Percentiles rank a stretch among this genome's conserved stretches.
Evolutionary conservation across 768 basidiomycete genomes (phyloP).

Genomic region (Flagelloscypha sp.): DNA sequence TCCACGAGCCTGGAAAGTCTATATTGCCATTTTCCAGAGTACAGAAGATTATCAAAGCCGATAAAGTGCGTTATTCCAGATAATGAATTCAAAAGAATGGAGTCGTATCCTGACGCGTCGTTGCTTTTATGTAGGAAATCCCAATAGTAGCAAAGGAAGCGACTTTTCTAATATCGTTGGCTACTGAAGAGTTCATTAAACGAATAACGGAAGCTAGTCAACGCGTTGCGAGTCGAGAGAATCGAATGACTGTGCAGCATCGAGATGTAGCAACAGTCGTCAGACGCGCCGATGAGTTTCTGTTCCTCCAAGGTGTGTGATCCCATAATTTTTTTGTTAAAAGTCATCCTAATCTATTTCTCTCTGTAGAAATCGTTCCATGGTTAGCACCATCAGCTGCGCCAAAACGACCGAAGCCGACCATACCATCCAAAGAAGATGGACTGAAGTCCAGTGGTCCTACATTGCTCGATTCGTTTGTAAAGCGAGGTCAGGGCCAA

Average conservation of each 20-base stretch:
- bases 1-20: constrained; percentile 55
- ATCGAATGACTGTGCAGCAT: constrained; percentile 66
- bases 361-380: constrained; percentile 46
- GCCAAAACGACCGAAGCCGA: constrained; percentile 32
- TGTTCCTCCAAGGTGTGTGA: constrained; percentile 63
- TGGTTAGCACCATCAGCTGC: constrained; percentile 38
- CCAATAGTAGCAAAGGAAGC: constrained; percentile 73
- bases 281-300: constrained; percentile 63
- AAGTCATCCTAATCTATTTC: constrained; percentile 1
- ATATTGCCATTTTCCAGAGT: constrained; percentile 69
- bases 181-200: constrained; percentile 84
- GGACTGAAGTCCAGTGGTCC: constrained; percentile 18
- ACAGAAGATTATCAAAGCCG: constrained; percentile 80
- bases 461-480: constrained; percentile 45
- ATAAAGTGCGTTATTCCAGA: constrained; percentile 54
- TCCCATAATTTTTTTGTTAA: not conserved
- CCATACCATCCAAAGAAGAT: constrained; percentile 12
- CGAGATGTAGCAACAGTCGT: constrained; percentile 70
- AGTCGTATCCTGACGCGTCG: not conserved
- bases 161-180: constrained; percentile 68
- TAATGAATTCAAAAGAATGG: not conserved
- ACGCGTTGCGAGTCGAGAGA: constrained; percentile 60
- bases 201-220: constrained; percentile 66
- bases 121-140: constrained; percentile 45
- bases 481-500: constrained; percentile 22